Base-by-base conservation (phyloP, 306 rosid species). In the Spatholobus suberectus region DNA sequence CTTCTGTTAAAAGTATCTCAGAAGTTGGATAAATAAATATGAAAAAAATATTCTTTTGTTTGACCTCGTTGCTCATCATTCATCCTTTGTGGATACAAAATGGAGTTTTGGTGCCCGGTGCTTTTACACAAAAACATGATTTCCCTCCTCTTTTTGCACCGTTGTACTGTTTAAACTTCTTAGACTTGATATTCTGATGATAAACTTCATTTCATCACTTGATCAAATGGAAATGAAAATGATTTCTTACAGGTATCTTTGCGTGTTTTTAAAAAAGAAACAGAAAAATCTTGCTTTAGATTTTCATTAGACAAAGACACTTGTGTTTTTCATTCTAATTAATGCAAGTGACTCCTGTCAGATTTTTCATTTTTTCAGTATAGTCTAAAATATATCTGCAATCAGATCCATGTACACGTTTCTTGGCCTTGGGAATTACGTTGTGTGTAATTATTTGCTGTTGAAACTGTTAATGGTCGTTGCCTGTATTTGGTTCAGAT, bases 1-100 rank as follows among this genome's bases (percentile, higher is more conserved):
- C 73, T 57, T 66, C 24, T 80, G 78, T 23, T 73, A 62, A 73
- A 67, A n/a, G 29, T 44, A 13, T 74, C 21, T 5, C 40, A 1
- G 17, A 61, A 84, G 76, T 13, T 46, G 62, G 68, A 24, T 75
- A 38, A 8, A 63, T 18, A 43, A 26, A 73, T 54, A 44, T 20
- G 37, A 72, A 40, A 17, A n/a, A 17, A 46, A 77, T 46, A 59
- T 46, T 44, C n/a, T 55, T 59, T 51, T 61, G 59, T 29, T 37
- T 70, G 9, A 4, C 18, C 5, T 34, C 21, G 44, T 13, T 70
- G n/a, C 75, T 61, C 49, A 4, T 29, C 51, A 66, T 75, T 73
- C 69, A 49, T 65, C 43, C 35, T 12, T 14, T 59, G 20, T 59
- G 18, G 67, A 59, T 26, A 24, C 35, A 58, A 10, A 58, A 58